Percentiles rank a stretch among this genome's conserved stretches.
Evolutionary conservation across 176 grass and related monocot genomes (phyloP).

Genomic region (Bothriochloa decipiens): DNA sequence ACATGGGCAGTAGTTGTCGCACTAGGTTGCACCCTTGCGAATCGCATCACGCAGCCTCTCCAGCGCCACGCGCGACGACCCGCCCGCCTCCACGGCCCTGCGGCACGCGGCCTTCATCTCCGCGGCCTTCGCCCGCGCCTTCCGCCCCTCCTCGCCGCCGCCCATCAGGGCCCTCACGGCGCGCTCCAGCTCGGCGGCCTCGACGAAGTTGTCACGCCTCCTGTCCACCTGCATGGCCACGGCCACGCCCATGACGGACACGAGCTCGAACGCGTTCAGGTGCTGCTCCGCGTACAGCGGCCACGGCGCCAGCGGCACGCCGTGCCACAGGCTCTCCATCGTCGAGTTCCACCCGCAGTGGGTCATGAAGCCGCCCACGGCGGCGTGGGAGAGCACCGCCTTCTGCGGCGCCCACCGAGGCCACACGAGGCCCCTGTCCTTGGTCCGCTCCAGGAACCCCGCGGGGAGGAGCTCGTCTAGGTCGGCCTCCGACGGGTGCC

Average conservation of each 20-base stretch:
- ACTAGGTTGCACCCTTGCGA: not conserved
- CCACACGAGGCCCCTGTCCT: constrained; percentile 48
- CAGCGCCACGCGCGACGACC: constrained; percentile 35
- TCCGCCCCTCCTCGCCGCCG: constrained; percentile 40
- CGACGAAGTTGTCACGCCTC: constrained; percentile 32
- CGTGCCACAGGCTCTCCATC: constrained; percentile 55
- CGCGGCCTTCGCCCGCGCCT: constrained; percentile 39
- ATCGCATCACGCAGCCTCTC: constrained; percentile 36
- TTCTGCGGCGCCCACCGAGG: constrained; percentile 54
- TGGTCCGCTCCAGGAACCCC: constrained; percentile 58
- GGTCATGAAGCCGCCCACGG: constrained; percentile 63
- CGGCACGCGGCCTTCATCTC: constrained; percentile 50
- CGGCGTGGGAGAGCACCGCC: constrained; percentile 48
- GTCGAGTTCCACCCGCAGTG: constrained; percentile 96
- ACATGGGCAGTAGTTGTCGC: too few relatives aligned
- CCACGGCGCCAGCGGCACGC: constrained; percentile 54
- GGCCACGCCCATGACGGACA: constrained; percentile 27
- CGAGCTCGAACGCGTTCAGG: constrained; percentile 61
- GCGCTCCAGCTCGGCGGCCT: constrained; percentile 51
- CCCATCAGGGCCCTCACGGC: constrained; percentile 49
- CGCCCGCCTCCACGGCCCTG: constrained; percentile 33
- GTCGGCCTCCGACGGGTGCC: constrained; percentile 19
- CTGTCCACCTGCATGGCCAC: constrained; percentile 33
- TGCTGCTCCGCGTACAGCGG: constrained; percentile 72
- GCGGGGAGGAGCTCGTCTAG: constrained; percentile 42